phyloP scores from a whole-genome alignment of 1,139 yeast genomes.

The Protomyces arabidopsidicola region DNA sequence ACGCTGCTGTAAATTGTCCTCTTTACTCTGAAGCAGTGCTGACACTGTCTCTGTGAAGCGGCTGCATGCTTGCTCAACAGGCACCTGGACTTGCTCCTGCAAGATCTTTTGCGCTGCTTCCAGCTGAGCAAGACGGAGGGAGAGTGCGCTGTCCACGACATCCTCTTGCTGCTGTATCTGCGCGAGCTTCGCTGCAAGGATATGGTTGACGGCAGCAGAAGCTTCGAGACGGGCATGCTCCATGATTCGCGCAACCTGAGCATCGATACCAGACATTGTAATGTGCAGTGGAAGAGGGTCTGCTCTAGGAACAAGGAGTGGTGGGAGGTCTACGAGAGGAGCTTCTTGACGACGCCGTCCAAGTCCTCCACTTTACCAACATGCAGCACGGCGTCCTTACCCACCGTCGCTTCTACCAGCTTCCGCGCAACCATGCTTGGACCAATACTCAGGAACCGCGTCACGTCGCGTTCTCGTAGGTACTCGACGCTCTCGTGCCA shows the following conservation, averaged over 20 bases:
- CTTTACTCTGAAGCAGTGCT: neutral
- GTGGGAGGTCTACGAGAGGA: neutral
- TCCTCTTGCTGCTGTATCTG: neutral
- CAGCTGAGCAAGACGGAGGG: neutral
- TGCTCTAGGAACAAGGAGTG: neutral
- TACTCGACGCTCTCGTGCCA: slow-evolving; percentile 23
- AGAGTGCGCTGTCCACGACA: neutral
- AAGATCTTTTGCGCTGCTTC: neutral
- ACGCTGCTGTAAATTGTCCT: neutral
- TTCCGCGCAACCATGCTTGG: slow-evolving; percentile 24
- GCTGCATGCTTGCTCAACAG: neutral
- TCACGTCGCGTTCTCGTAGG: slow-evolving; percentile 6
- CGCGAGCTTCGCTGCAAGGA: neutral
- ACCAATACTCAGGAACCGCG: slow-evolving; percentile 14
- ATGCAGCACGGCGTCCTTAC: slow-evolving; percentile 15
- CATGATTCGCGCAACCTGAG: neutral
- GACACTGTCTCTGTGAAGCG: neutral
- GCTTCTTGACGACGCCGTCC: slow-evolving; percentile 23
- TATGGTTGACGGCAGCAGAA: neutral
- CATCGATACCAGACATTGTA: neutral
- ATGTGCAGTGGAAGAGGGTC: too few species aligned
- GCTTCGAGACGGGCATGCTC: neutral
- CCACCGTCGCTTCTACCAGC: slow-evolving; percentile 21
- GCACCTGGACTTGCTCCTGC: neutral
- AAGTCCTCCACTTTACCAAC: slow-evolving; percentile 21